Base-by-base conservation (phyloP, 371 early-diverging fungal species). In the Syncephalastrum racemosum region DNA sequence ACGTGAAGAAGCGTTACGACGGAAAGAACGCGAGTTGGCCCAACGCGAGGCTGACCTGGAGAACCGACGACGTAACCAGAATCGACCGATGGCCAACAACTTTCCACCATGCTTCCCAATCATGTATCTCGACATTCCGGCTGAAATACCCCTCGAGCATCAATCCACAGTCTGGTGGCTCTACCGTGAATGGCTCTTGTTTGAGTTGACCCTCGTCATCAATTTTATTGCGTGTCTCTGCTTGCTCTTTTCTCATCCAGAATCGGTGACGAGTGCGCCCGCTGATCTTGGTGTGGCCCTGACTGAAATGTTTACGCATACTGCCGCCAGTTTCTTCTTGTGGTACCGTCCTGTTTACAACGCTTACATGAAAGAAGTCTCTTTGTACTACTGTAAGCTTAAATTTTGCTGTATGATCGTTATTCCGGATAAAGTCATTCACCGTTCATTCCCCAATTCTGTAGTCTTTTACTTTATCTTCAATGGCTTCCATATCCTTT, bases 331-430 rank as follows among this genome's bases (percentile, higher is more conserved):
- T 47, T 92, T 94, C 72, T 89, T 90, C 67, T 60, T 90, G 51
- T 92, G 94, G 94, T 94, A 94, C 68, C 81, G 93, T 15, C 95
- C 95, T 18, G 80, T 90, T 40, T 94, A 94, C 74, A 90, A 89
- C 62, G 93, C 91, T 42, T 94, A 87, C 67, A 88, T 89, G 88
- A 92, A 90, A 68, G 92, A 93, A 59, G 84, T 83, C 63, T 89
- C 91, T 16, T 75, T 94, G 59, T 93, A 90, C 76, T 93, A 87
- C 70, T 90, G 89, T 85, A 83, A 70, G 82, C 73, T 19, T 48
- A 23, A 18, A 50, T 14, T 31, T 18, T 16, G n/a, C n/a, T n/a
- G n/a, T n/a, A 25, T 25, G 2, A 25, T 25, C 5, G 5, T 25
- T 25, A 25, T 25, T 25, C 5, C 5, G 4, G 25, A 25, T 25